phyloP scores from a whole-genome alignment of 1,139 yeast species.

The Kodamaea arcana region DNA sequence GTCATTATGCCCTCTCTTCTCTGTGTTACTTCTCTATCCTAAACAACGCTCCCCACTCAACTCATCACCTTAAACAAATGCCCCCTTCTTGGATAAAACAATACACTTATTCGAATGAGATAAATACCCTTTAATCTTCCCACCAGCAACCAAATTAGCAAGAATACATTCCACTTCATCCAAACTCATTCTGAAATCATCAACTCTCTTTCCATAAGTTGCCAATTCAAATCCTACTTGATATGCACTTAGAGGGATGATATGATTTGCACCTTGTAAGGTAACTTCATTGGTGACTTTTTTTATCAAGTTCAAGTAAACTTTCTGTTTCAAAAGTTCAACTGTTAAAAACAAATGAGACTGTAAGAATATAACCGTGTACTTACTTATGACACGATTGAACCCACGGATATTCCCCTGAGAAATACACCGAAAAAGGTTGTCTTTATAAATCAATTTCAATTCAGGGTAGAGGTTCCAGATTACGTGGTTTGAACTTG shows the following conservation, averaged over 20 bases:
- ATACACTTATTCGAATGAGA: constrained; percentile 72
- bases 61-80: too few relatives aligned
- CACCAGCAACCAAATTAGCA: constrained; percentile 62
- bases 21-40: too few relatives aligned
- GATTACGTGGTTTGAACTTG: constrained; percentile 23
- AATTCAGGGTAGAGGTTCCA: constrained; percentile 47
- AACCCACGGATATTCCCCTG: constrained; percentile 54
- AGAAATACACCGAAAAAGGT: constrained; percentile 44
- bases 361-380: constrained; percentile 51
- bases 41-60: too few relatives aligned
- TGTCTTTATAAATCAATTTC: constrained; percentile 40
- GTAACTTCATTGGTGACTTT: constrained; percentile 37
- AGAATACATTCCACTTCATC: constrained; percentile 69
- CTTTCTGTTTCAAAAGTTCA: constrained; percentile 49
- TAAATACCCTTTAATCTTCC: constrained; percentile 74
- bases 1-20: too few relatives aligned
- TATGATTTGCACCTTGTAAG: constrained; percentile 21
- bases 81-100: constrained; percentile 69
- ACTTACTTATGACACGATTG: constrained; percentile 38
- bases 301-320: constrained; percentile 51
- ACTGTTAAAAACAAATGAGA: constrained; percentile 62
- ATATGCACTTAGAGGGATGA: constrained; percentile 46
- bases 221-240: constrained; percentile 46
- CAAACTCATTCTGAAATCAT: constrained; percentile 9
- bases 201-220: constrained; percentile 9